Conservation (phyloP, 2,329 filamentous ascomycete species). For the Hymenoscyphus fraxineus region DNA sequence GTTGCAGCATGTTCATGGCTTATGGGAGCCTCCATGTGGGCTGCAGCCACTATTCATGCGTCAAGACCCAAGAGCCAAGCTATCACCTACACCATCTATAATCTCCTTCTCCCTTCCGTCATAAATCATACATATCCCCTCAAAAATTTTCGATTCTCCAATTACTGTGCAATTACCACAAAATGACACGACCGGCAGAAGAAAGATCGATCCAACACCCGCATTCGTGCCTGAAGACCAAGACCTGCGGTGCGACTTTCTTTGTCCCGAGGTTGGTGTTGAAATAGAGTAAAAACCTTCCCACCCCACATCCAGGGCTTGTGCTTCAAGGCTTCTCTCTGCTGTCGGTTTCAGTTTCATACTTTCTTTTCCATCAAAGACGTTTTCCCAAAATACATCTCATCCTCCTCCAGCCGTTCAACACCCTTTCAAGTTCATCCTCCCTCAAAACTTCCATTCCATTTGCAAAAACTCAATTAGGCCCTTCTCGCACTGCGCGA, state of each 20-base stretch:
- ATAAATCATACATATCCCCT: not conserved
- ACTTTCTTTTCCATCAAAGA: not conserved
- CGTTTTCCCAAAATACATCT: not conserved
- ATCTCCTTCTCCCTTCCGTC: not conserved
- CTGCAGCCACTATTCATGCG: conserved; percentile 10
- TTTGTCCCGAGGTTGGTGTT: not conserved
- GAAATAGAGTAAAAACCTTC: not conserved
- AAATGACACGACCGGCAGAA: not conserved
- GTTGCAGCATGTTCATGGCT: conserved; percentile 12
- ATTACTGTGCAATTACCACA: not conserved
- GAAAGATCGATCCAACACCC: not conserved
- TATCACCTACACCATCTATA: not conserved
- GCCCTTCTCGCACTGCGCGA: too few relatives aligned
- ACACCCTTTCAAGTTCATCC: not conserved
- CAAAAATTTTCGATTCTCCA: not conserved
- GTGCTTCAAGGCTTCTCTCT: not conserved
- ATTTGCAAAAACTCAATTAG: not conserved
- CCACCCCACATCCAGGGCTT: not conserved
- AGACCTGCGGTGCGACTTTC: not conserved
- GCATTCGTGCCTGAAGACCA: not conserved
- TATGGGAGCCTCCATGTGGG: not conserved
- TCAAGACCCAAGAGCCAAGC: not conserved
- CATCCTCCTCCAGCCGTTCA: not conserved
- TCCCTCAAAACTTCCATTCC: not conserved
- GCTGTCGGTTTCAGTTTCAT: not conserved